Percentiles rank a stretch among this genome's conserved stretches.
phyloP scores from a whole-genome alignment of 176 grass and related monocot species.

The Aegilops bicornis region DNA sequence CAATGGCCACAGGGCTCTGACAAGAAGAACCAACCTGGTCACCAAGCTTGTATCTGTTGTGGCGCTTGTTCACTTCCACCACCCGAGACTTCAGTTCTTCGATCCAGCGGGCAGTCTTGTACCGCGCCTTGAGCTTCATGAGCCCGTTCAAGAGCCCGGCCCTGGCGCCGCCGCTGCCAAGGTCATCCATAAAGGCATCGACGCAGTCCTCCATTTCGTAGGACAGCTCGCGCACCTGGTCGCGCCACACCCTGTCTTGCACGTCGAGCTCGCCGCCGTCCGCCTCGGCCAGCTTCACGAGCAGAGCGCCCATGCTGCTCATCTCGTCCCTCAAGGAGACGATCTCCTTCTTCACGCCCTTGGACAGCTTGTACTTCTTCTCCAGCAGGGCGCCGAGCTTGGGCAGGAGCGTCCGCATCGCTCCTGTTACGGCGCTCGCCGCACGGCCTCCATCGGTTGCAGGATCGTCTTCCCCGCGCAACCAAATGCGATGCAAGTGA shows the following conservation, averaged over 20 bases:
- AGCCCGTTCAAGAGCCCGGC: neutral
- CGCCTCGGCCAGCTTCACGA: neutral
- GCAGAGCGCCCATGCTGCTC: slow-evolving; percentile 23
- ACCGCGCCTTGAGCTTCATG: neutral
- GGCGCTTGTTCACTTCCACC: neutral
- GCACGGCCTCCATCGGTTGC: neutral
- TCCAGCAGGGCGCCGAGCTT: slow-evolving; percentile 11
- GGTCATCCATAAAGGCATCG: neutral
- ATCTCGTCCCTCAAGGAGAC: slow-evolving; percentile 7
- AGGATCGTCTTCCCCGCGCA: neutral
- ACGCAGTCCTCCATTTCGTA: slow-evolving; percentile 33
- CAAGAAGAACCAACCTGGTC: neutral
- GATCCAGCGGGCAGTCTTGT: neutral
- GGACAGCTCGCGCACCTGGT: slow-evolving; percentile 27
- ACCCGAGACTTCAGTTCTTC: neutral
- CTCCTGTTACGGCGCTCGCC: neutral
- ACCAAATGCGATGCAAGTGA: neutral
- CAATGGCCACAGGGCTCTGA: neutral
- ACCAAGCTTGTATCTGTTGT: neutral
- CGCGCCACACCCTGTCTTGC: neutral
- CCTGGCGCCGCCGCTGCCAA: neutral
- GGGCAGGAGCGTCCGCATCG: neutral
- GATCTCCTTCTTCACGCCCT: neutral
- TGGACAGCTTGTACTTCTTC: neutral
- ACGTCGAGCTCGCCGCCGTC: neutral